Base-by-base conservation (phyloP, 768 basidiomycete species). In the Steccherinum ochraceum region DNA sequence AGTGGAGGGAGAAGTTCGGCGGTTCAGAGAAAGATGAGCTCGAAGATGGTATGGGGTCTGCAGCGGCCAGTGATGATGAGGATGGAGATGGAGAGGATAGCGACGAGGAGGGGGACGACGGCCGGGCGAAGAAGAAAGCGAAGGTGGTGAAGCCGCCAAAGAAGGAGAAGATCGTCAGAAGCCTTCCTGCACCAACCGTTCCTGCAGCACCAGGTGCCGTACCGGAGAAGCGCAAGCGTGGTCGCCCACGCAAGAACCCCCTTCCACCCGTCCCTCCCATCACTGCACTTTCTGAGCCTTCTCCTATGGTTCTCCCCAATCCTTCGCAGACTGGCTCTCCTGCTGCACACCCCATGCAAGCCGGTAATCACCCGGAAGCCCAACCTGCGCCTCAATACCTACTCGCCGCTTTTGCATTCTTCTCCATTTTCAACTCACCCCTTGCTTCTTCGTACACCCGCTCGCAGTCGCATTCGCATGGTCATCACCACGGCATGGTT, bases 341-440 rank as follows among this genome's bases (percentile, higher is more conserved):
- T 50, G n/a, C 53, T 40, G 30, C 50, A n/a, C 13, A 56, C n/a
- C 49, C 51, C n/a, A 20, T 56, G 55, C 51, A 57, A 42, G 52
- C 50, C 56, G 53, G 42, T 58, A 55, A 35, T 52, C 54, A 41
- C 48, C 41, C 53, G 46, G 40, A 48, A 11, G 46, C 23, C 19
- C 56, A 56, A 21, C 51, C 58, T 1, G 43, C 69, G 2, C 73
- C 66, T 40, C 88, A 89, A 54, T 90, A 86, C 64, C 81, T 92
- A 47, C 79, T 93, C 44, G 89, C 87, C 23, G 81, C 81, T 23
- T 92, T 92, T 59, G 86, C 87, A 0, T 73, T 92, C 49, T 89
- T 93, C 69, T 90, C 87, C 0, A 86, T 92, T 69, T 88, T 90
- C 72, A 89, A 87, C 58, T 86, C 84, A 0, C 82, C 86, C 2